Percentiles rank a stretch among this genome's conserved stretches.
Conservation (phyloP, 306 rosid genomes). For the Cucurbita maxima region DNA sequence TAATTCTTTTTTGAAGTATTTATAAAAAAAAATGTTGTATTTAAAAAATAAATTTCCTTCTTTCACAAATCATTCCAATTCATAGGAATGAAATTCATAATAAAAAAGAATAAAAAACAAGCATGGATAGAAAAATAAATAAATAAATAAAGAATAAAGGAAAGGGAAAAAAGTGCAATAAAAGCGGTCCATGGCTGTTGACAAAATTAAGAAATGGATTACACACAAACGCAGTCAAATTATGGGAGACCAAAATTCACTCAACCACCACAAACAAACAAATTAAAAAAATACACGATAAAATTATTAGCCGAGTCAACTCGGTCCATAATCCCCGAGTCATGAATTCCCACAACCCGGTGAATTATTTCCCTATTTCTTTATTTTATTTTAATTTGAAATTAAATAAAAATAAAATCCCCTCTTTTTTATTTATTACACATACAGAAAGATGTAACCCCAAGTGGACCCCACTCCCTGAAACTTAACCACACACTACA, state of each 20-base stretch:
- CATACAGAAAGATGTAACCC: conserved; percentile 36
- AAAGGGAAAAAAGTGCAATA: background rate
- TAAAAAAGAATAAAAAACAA: background rate
- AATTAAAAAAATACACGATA: too few species aligned
- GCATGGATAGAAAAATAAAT: background rate
- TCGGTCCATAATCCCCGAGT: background rate
- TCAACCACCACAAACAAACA: background rate
- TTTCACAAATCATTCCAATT: too few species aligned
- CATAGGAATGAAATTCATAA: background rate
- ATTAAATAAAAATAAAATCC: background rate
- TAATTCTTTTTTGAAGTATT: too few species aligned
- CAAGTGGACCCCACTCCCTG: conserved; percentile 25
- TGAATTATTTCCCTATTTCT: background rate
- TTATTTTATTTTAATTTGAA: background rate
- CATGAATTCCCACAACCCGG: background rate
- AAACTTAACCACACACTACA: conserved; percentile 55
- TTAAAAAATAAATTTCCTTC: too few species aligned
- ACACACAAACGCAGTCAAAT: background rate
- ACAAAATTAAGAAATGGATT: background rate
- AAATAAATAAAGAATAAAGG: background rate
- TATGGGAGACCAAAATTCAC: background rate
- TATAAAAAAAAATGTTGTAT: too few species aligned
- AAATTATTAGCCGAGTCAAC: background rate
- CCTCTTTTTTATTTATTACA: conserved; percentile 43
- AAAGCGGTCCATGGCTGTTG: background rate